These are phyloP conservation scores for Gaeumannomyces sp. DNA, from an alignment of 2,329 filamentous ascomycete species.

Conservation along the genomic window DNA sequence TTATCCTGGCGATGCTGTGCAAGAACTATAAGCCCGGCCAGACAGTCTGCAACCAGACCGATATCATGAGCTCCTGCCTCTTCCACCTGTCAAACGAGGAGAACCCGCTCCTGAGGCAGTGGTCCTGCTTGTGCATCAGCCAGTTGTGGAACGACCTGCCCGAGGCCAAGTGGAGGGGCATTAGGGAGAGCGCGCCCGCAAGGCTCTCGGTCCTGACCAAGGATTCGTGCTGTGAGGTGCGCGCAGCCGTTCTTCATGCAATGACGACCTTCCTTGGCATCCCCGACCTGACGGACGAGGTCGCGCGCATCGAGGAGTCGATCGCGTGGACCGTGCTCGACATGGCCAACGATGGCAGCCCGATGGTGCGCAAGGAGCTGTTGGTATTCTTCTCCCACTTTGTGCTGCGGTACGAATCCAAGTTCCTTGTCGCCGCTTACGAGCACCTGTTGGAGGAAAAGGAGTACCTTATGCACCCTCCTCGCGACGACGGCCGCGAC, in stretches of 20 bases:
- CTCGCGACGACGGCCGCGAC: conserved; percentile 48
- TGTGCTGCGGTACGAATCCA: conserved; percentile 81
- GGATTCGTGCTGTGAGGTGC: conserved; percentile 85
- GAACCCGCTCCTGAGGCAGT: conserved; percentile 85
- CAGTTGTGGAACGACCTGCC: conserved; percentile 89
- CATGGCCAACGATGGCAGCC: conserved; percentile 90
- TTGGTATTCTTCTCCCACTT: conserved; percentile 92
- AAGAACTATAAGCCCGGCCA: conserved; percentile 90
- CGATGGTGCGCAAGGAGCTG: conserved; percentile 88
- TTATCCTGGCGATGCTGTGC: conserved; percentile 95
- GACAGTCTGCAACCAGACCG: conserved; percentile 81
- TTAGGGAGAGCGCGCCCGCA: conserved; percentile 76
- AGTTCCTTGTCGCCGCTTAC: conserved; percentile 85
- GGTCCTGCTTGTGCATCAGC: conserved; percentile 92
- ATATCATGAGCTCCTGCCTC: conserved; percentile 84
- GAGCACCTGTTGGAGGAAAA: conserved; percentile 85
- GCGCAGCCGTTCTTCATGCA: conserved; percentile 87
- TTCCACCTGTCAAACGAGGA: conserved; percentile 77
- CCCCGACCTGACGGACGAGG: conserved; percentile 83
- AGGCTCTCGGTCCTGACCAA: conserved; percentile 75
- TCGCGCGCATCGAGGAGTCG: conserved; percentile 83
- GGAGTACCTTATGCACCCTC: conserved; percentile 55
- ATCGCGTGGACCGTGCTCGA: conserved; percentile 84
- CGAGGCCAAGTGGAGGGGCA: conserved; percentile 94
- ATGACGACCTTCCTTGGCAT: conserved; percentile 93